A percentile compares a stretch with the other conserved stretches of the same genome.
Conservation (phyloP, 108 stramenopile genomes). For the Conticribra weissflogii region DNA sequence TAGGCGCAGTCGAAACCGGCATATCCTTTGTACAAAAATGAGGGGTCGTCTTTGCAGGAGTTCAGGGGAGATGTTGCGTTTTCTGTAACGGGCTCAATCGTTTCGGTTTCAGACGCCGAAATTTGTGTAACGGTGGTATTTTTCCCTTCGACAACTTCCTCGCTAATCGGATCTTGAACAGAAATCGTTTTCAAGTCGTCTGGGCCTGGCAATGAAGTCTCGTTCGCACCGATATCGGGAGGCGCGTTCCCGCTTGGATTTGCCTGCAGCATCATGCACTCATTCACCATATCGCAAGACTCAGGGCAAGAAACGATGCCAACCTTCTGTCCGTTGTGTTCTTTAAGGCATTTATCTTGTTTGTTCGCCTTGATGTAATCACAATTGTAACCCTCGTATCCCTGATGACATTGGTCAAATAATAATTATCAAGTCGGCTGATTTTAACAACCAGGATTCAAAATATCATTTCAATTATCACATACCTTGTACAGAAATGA, state of each 20-base stretch:
- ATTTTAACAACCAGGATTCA: too few species aligned
- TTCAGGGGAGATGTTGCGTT: too few species aligned
- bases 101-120: too few species aligned
- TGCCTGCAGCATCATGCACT: slow-evolving; percentile 10
- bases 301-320: slow-evolving; percentile 29
- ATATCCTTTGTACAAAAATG: slow-evolving; percentile 26
- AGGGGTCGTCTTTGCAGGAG: slow-evolving; percentile 29
- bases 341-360: slow-evolving; percentile 33
- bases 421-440: too few species aligned
- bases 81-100: too few species aligned
- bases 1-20: slow-evolving; percentile 27
- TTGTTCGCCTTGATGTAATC: slow-evolving; percentile 33
- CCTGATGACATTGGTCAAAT: too few species aligned
- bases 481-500: slow-evolving; percentile 43
- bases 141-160: too few species aligned
- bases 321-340: slow-evolving; percentile 24
- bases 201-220: too few species aligned
- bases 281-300: slow-evolving; percentile 24
- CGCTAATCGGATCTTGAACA: too few species aligned
- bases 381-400: slow-evolving; percentile 25
- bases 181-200: too few species aligned
- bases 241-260: background rate
- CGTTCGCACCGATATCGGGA: background rate
- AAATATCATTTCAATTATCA: too few species aligned
- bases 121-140: too few species aligned